Evolutionary conservation across 139 green algal genomes (phyloP).

Genomic region (Chlamydomonas asymmetrica): DNA sequence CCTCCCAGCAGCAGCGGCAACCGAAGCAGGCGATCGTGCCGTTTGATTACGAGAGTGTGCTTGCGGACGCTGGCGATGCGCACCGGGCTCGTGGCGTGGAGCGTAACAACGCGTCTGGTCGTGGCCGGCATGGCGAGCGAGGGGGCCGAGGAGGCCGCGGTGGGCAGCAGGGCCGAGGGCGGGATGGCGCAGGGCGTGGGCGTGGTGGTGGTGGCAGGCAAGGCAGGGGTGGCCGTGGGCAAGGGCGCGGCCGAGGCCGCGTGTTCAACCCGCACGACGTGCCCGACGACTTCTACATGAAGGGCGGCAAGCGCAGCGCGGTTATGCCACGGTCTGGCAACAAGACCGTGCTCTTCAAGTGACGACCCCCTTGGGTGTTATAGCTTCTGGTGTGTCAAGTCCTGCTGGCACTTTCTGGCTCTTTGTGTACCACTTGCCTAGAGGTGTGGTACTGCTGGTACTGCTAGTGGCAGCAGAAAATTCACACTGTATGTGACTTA

Average conservation of each 20-base stretch:
- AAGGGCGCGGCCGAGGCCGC: constrained; percentile 6
- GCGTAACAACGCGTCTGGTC: neutral
- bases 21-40: neutral
- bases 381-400: too few species aligned
- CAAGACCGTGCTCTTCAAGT: constrained; percentile 43
- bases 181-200: too few species aligned
- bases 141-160: neutral
- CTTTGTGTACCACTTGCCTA: too few species aligned
- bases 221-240: constrained; percentile 9
- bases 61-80: too few species aligned
- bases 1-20: neutral
- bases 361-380: too few species aligned
- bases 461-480: too few species aligned
- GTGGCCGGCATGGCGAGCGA: neutral
- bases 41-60: too few species aligned
- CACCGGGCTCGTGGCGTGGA: neutral
- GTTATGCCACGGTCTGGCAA: constrained; percentile 46
- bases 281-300: constrained; percentile 43
- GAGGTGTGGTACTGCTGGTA: too few species aligned
- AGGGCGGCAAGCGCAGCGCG: constrained; percentile 46
- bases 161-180: too few species aligned
- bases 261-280: constrained; percentile 49
- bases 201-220: neutral
- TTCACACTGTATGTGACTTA: too few species aligned
- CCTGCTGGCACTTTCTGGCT: too few species aligned